Evolutionary conservation across 2,329 filamentous ascomycete species (phyloP).

Genomic region (Colletotrichum endophyticum): DNA sequence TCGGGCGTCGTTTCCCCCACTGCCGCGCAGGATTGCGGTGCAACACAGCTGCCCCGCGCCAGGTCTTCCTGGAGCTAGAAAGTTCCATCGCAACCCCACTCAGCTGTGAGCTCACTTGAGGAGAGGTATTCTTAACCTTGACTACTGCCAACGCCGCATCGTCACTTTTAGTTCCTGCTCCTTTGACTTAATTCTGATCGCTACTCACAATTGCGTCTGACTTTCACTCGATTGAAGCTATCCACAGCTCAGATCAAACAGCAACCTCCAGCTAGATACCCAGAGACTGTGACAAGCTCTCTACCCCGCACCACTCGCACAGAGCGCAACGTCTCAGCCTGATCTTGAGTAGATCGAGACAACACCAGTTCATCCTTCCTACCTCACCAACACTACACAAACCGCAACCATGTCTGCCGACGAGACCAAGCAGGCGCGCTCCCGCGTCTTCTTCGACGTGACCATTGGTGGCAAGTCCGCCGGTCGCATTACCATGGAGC

Average conservation of each 20-base stretch:
- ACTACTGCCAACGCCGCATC: background rate
- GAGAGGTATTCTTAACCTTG: background rate
- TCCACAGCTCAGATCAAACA: background rate
- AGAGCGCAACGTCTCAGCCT: slow-evolving; percentile 37
- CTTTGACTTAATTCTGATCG: background rate
- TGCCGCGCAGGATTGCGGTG: background rate
- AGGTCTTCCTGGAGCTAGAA: slow-evolving; percentile 2
- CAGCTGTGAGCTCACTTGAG: background rate
- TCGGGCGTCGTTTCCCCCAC: background rate
- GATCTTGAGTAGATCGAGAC: background rate
- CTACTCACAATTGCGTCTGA: background rate
- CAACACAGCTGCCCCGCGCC: background rate
- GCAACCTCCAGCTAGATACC: background rate
- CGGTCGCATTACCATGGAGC: slow-evolving; percentile 86
- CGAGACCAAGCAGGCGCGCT: slow-evolving; percentile 57
- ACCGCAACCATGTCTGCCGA: slow-evolving; percentile 7
- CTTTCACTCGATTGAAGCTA: background rate
- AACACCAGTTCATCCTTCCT: background rate
- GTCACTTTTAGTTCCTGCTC: background rate
- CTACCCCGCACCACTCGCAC: background rate
- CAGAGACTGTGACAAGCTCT: background rate
- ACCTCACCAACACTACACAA: background rate
- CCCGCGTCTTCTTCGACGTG: slow-evolving; percentile 93
- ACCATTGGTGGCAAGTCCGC: slow-evolving; percentile 74
- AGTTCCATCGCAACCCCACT: slow-evolving; percentile 1